phyloP scores from a whole-genome alignment of 2,329 filamentous ascomycete species.

The Penicillium sp. region DNA sequence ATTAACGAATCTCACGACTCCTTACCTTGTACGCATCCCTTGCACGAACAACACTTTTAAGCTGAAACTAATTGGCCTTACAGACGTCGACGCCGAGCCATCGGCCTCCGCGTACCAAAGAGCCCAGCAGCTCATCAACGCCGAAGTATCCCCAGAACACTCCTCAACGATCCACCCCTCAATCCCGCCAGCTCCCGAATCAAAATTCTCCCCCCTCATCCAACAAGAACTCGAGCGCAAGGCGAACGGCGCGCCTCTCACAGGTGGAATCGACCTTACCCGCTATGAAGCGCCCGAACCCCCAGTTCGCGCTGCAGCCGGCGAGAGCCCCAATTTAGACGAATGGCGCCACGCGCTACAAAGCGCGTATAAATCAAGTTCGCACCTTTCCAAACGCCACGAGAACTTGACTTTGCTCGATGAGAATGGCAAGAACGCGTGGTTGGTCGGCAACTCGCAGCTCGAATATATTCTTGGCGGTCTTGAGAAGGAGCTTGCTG shows the following conservation, averaged over 20 bases:
- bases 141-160: constrained; percentile 59
- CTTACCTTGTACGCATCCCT: constrained; percentile 69
- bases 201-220: constrained; percentile 66
- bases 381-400: constrained; percentile 57
- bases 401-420: constrained; percentile 73
- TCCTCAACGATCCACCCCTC: constrained; percentile 56
- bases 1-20: constrained; percentile 73
- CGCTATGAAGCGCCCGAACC: constrained; percentile 80
- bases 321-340: constrained; percentile 34
- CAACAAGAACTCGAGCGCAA: constrained; percentile 68
- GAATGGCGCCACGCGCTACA: constrained; percentile 54
- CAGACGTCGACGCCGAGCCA: constrained; percentile 81
- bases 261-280: constrained; percentile 66
- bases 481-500: constrained; percentile 73
- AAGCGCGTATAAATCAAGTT: constrained; percentile 58
- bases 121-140: constrained; percentile 67
- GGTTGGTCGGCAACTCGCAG: constrained; percentile 81
- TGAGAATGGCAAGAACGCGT: constrained; percentile 81
- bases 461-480: constrained; percentile 68
- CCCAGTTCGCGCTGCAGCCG: constrained; percentile 44
- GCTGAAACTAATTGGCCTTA: constrained; percentile 15
- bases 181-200: constrained; percentile 54
- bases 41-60: constrained; percentile 5
- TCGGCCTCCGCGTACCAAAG: constrained; percentile 60
- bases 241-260: constrained; percentile 57